Evolutionary conservation across 2,329 filamentous ascomycete genomes (phyloP), one percentile per base, ranked within the genome.

Genomic region (Colletotrichum sublineola): DNA sequence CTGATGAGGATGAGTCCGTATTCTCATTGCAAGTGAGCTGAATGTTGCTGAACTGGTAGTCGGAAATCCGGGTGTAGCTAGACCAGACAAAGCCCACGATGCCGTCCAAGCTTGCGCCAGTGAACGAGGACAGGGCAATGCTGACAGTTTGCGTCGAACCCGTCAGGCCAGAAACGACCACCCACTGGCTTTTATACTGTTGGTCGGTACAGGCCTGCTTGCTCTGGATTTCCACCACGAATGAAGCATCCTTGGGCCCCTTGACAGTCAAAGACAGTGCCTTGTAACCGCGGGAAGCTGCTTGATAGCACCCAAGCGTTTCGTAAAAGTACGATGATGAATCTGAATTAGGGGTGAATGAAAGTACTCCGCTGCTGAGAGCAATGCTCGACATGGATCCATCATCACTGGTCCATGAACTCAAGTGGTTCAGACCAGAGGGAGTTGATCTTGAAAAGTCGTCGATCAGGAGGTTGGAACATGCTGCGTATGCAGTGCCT

Each of bases 281-380:
- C 73, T 87, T 83, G 77, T 88, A 88, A 69, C 84, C 83, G 50
- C 85, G 81, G 48, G 79, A 82, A 18, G 79, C 77, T 29, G 86
- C 84, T 44, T 82, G 80, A 74, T 85, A 81, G 78, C 87, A 89
- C 0, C 78, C 75, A 67, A 89, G 84, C 1, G 83, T 85, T 77
- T 88, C 87, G 75, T 89, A 89, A 74, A 88, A 88, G 79, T 89
- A 89, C n/a, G 86, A 85, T 24, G 74, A 75, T 15, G 80, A 75
- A 33, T 72, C 66, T 15, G 44, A 12, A 73, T 83, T 86, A 42
- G 86, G 85, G 14, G 82, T 85, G 77, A 89, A 87, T 5, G 82
- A 83, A 31, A 89, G 82, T 42, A 84, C 82, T 63, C 84, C 84
- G 33, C 79, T 78, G 24, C 78, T 79, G 52, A 80, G 82, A 53